Evolutionary conservation across 2,329 filamentous ascomycete species (phyloP).

Genomic region (Aureobasidium sp.): DNA sequence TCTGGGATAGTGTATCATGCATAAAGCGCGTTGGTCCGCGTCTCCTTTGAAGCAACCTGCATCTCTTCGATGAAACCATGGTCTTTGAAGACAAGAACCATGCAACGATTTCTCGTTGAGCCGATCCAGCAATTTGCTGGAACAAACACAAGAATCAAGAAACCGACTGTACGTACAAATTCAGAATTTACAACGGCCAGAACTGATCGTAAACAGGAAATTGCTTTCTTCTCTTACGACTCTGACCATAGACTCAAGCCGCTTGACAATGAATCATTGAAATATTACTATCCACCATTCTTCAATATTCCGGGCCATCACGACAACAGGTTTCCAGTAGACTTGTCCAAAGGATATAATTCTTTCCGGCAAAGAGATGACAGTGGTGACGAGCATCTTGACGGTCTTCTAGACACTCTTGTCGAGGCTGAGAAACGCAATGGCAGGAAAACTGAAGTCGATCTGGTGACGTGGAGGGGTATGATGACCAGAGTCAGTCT

Average conservation of each 20-base stretch:
- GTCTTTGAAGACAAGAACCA: neutral
- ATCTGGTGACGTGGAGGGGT: constrained; percentile 87
- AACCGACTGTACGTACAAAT: neutral
- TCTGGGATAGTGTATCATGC: neutral
- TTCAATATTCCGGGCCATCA: constrained; percentile 23
- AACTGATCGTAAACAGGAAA: constrained; percentile 47
- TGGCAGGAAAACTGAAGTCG: constrained; percentile 61
- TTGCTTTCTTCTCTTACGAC: constrained; percentile 90
- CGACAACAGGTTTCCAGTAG: constrained; percentile 46
- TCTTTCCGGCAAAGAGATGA: constrained; percentile 79
- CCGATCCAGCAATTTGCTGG: constrained; percentile 5
- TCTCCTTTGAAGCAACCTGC: neutral
- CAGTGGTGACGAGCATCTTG: constrained; percentile 75
- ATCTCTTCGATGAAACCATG: neutral
- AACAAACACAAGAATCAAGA: constrained; percentile 11
- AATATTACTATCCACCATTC: constrained; percentile 74
- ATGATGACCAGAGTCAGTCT: constrained; percentile 91
- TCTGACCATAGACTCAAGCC: constrained; percentile 68
- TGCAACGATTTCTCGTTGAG: constrained; percentile 5
- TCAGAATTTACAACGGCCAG: neutral
- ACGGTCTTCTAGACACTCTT: constrained; percentile 72
- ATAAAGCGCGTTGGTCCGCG: neutral
- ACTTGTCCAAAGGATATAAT: constrained; percentile 75
- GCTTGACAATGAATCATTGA: constrained; percentile 66
- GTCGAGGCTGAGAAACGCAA: constrained; percentile 63